Base-by-base conservation (phyloP, 768 basidiomycete species). In the Termitomyces titanicus region DNA sequence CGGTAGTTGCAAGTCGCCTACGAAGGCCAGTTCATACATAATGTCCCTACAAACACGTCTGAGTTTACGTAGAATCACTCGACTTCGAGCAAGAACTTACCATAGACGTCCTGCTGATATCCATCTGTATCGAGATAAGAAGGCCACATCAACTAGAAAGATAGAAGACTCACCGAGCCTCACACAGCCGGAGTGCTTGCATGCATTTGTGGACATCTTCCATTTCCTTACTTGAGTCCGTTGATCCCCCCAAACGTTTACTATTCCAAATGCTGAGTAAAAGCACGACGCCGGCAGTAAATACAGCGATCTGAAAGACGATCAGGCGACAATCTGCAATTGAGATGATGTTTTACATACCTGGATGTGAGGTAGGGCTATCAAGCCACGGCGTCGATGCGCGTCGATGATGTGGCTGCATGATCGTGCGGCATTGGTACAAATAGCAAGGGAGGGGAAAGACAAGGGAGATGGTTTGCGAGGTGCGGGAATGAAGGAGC, bases 351-450 rank as follows among this genome's bases (percentile, higher is more conserved):
- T 31, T 11, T 55, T 43, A 64, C 66, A 17, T 54, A 74, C 75
- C 66, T 76, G 74, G 12, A 71, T 46, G 8, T 72, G 70, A 11
- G 74, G 73, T 33, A 67, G 55, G 0, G 70, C 63, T 13, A 65
- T 51, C 2, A 53, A 47, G n/a, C 61, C 67, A 6, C 79, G 71
- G 47, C 64, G 71, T 47, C 76, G 70, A 49, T 81, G 77, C 2
- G 81, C 71, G 60, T 92, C 88, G 35, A 89, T 71, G 20, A 97
- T 79, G 61, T 92, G 92, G n/a, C 81, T 84, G 53, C 85, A 89
- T 1, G 89, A 89, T 18, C 93, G 76, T 0, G 93, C 90, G 0
- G 94, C 86, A 55, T 93, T 81, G 11, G 89, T 82, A 67, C 86
- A 91, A 51, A 88, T 90, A 0, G 88, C 85, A 20, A 89, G 74